These are phyloP conservation scores for Dillenia turbinata DNA, from an alignment of 164 flowering plant genomes.

Conservation along the genomic window DNA sequence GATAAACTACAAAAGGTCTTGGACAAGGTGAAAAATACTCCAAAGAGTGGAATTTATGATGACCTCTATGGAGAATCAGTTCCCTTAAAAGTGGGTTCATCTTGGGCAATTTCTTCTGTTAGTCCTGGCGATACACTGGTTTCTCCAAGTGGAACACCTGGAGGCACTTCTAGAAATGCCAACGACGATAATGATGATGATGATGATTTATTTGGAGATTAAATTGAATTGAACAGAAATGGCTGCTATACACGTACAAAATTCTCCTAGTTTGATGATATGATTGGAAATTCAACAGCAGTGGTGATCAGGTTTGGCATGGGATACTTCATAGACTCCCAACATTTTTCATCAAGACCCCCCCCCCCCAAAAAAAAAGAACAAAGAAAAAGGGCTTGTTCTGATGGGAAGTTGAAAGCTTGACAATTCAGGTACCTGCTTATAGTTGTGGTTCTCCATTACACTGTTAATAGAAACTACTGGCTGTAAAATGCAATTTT, in stretches of 20 bases:
- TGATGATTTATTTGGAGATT: constrained; percentile 84
- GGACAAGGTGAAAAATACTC: constrained; percentile 66
- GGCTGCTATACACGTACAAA: background rate
- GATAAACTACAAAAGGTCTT: constrained; percentile 72
- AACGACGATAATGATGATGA: constrained; percentile 29
- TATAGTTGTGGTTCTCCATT: too few relatives aligned
- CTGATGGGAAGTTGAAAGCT: too few relatives aligned
- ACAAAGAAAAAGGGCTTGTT: too few relatives aligned
- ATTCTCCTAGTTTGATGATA: constrained; percentile 5
- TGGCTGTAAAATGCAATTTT: too few relatives aligned
- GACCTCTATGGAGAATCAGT: constrained; percentile 86
- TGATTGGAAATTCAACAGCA: background rate
- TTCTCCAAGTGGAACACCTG: constrained; percentile 26
- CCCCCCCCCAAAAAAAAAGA: too few relatives aligned
- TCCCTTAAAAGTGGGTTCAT: constrained; percentile 66
- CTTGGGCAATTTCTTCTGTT: constrained; percentile 71
- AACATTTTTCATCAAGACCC: too few relatives aligned
- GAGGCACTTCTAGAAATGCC: constrained; percentile 9
- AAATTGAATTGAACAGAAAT: constrained; percentile 5
- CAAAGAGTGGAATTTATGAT: constrained; percentile 75
- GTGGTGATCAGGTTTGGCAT: too few relatives aligned
- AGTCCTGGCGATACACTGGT: constrained; percentile 22
- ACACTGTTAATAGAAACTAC: too few relatives aligned
- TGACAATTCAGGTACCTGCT: too few relatives aligned
- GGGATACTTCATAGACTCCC: too few relatives aligned